Conservation (phyloP, 1,139 yeast genomes). For the Protomyces pachydermus region DNA sequence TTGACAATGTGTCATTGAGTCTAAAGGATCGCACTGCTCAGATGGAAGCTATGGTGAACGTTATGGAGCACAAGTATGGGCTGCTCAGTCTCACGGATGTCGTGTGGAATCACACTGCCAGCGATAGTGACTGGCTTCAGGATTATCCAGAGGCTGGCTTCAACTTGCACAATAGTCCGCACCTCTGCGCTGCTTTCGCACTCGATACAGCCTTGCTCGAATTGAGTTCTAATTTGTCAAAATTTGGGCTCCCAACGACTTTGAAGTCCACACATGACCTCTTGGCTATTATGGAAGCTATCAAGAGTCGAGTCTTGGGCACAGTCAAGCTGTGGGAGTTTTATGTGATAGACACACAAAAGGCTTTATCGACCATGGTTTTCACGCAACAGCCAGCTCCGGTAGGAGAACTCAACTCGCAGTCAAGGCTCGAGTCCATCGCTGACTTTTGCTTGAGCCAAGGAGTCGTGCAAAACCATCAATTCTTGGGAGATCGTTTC, state of each 20-base stretch:
- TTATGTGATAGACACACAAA: constrained; percentile 61
- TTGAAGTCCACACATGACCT: constrained; percentile 54
- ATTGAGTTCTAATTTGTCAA: constrained; percentile 53
- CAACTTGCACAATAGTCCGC: constrained; percentile 81
- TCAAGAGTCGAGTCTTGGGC: constrained; percentile 61
- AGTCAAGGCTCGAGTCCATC: constrained; percentile 15
- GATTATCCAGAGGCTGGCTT: constrained; percentile 90
- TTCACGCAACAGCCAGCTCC: neutral
- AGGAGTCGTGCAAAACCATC: constrained; percentile 27
- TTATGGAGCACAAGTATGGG: constrained; percentile 53
- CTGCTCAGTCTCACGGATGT: constrained; percentile 81
- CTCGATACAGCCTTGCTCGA: constrained; percentile 64
- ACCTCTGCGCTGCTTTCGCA: constrained; percentile 75
- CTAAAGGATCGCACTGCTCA: constrained; percentile 39
- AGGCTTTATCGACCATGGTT: constrained; percentile 29
- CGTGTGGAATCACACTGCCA: constrained; percentile 91
- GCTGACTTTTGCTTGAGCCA: constrained; percentile 18
- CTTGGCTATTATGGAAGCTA: constrained; percentile 56
- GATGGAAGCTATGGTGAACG: constrained; percentile 46
- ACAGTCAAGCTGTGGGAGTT: constrained; percentile 77
- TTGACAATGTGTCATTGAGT: constrained; percentile 42
- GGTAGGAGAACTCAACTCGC: neutral
- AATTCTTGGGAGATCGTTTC: constrained; percentile 48
- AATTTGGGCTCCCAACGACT: constrained; percentile 57
- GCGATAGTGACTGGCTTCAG: constrained; percentile 77